Conservation (phyloP, 1,284 basidiomycete genomes). For the Mycena sp. region DNA sequence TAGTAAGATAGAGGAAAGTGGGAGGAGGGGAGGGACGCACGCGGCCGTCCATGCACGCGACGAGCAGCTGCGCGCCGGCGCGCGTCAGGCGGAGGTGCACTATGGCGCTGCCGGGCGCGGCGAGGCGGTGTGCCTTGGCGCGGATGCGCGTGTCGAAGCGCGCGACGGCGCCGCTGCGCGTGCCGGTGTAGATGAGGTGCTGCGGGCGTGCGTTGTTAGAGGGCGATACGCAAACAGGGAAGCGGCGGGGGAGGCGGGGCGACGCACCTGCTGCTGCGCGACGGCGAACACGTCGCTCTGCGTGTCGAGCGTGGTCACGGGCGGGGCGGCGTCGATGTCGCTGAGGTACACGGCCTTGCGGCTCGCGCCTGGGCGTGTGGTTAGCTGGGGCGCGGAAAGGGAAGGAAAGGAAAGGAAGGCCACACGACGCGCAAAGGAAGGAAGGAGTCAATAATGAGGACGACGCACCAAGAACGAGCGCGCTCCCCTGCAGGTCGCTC, state of each 20-base stretch:
- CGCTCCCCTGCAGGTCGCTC: conserved; percentile 56
- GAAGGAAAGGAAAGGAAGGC: no score
- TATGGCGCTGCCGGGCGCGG: conserved; percentile 8
- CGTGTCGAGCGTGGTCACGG: conserved; percentile 51
- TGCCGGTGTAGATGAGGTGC: conserved; percentile 67
- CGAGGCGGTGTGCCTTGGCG: conserved; percentile 45
- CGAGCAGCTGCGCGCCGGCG: conserved; percentile 60
- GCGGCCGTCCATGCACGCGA: conserved; percentile 66
- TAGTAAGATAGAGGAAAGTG: no score
- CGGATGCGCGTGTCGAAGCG: conserved; percentile 68
- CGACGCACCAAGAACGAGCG: conserved; percentile 63
- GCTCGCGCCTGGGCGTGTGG: conserved; percentile 54
- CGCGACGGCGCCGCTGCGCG: conserved; percentile 66
- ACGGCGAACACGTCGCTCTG: conserved; percentile 71
- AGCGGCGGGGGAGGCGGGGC: no score
- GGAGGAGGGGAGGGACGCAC: conserved; percentile 48
- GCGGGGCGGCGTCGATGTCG: conserved; percentile 55
- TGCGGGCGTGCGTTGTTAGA: conserved; percentile 35
- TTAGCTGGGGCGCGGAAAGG: no score
- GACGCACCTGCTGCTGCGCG: conserved; percentile 52
- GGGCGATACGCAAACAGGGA: no score
- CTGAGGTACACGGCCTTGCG: conserved; percentile 59
- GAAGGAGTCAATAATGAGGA: conserved; percentile 1
- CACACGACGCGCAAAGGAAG: no score
- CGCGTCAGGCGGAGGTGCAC: conserved; percentile 52